Base-by-base conservation (phyloP, 164 flowering plant genomes). In the Warburgia ugandensis region DNA sequence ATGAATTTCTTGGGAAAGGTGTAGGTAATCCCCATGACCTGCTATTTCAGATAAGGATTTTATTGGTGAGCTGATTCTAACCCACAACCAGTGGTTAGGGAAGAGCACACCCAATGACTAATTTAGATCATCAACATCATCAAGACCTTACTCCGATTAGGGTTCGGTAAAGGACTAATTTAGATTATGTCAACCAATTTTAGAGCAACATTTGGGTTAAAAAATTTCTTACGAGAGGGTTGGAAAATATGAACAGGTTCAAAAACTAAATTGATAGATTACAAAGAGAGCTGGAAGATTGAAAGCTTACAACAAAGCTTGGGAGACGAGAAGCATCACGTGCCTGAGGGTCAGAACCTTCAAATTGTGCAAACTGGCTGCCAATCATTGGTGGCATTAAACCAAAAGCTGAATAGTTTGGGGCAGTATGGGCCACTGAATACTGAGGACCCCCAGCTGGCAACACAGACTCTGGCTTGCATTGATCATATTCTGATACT, bases 271-370 rank as follows among this genome's bases (percentile, higher is more conserved):
- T 38, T 38, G 42, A 38, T n/a, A 14, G 6, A 9, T 38, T 14
- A 6, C 19, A 17, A 14, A 14, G 4, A 19, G 26, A 45, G 1
- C 30, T 16, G 28, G 29, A 45, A 50, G 27, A 48, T 37, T 21
- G 29, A 58, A 50, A 45, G 54, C 91, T 80, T 69, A 88, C 89
- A 4, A 86, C 73, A 74, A 81, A 72, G 70, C 71, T 68, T 44
- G 87, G 78, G 69, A 75, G 69, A 25, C 77, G 81, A 66, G 92
- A 62, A 60, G 47, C 77, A 58, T 83, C 87, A 38, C 79, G 85
- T 51, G 73, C 73, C 64, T 84, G 97, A 62, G 79, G 69, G 31
- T 86, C 94, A 13, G 79, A 62, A 64, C 68, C 73, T 59, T 86
- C 95, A 49, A 72, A 68, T n/a, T 77, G 68, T 58, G 87, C 55